A percentile compares a stretch with the other conserved stretches of the same genome.
phyloP scores from a whole-genome alignment of 129 eudicot species.

The Flaveria linearis region DNA sequence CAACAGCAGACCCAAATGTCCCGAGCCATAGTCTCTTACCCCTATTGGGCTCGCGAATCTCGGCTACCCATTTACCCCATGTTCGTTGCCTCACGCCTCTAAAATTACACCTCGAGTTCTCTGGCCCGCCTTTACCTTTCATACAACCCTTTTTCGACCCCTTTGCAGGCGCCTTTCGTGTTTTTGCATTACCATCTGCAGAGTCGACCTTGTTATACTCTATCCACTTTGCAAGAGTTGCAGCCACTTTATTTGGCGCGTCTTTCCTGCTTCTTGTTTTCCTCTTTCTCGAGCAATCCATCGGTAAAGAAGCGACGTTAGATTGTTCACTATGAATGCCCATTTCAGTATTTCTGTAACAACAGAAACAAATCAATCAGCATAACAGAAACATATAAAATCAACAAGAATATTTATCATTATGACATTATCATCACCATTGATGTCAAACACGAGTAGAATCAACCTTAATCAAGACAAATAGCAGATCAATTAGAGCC shows the following conservation, averaged over 20 bases:
- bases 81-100: slow-evolving; percentile 95
- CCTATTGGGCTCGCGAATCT: slow-evolving; percentile 79
- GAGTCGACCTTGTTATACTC: slow-evolving; percentile 41
- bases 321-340: slow-evolving; percentile 29
- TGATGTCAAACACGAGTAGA: neutral
- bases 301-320: slow-evolving; percentile 15
- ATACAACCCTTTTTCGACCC: slow-evolving; percentile 95
- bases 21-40: slow-evolving; percentile 87
- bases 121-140: slow-evolving; percentile 95
- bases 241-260: slow-evolving; percentile 52
- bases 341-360: slow-evolving; percentile 35
- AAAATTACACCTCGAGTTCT: slow-evolving; percentile 51
- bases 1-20: slow-evolving; percentile 60
- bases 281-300: slow-evolving; percentile 40
- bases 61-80: slow-evolving; percentile 99
- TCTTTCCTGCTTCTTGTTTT: slow-evolving; percentile 47
- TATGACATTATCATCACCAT: neutral
- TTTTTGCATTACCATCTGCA: slow-evolving; percentile 6
- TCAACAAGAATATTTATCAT: neutral
- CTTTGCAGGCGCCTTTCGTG: slow-evolving; percentile 62
- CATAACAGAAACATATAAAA: neutral
- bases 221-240: slow-evolving; percentile 80
- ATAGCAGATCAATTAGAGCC: neutral
- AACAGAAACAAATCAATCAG: neutral
- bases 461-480: neutral